These are phyloP conservation scores for Oehlia diaphana DNA, from an alignment of 192 early-diverging fungal species.

Conservation along the genomic window DNA sequence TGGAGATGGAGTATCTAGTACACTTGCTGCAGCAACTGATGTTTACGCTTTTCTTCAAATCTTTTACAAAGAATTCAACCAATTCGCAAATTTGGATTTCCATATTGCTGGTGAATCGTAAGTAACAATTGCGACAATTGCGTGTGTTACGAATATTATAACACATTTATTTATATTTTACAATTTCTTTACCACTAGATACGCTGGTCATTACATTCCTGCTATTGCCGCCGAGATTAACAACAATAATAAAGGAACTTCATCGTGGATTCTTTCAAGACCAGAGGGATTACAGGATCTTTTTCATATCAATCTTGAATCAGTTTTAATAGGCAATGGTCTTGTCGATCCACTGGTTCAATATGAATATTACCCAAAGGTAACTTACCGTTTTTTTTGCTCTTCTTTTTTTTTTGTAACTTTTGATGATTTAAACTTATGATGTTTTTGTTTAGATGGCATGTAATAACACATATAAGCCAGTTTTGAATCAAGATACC, in stretches of 20 bases:
- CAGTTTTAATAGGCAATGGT: slow-evolving; percentile 90
- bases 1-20: slow-evolving; percentile 69
- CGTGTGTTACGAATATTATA: slow-evolving; percentile 27
- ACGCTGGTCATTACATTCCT: slow-evolving; percentile 94
- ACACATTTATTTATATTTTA: neutral
- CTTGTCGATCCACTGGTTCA: slow-evolving; percentile 86
- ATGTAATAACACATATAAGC: slow-evolving; percentile 71
- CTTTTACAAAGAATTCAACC: slow-evolving; percentile 82
- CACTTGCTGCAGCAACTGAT: slow-evolving; percentile 77
- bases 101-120: slow-evolving; percentile 85
- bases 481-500: slow-evolving; percentile 70
- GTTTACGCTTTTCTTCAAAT: slow-evolving; percentile 93
- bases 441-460: slow-evolving; percentile 43
- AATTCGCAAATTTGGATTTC: slow-evolving; percentile 78
- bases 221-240: slow-evolving; percentile 83
- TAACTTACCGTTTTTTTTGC: neutral
- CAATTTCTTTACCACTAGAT: slow-evolving; percentile 31
- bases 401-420: neutral
- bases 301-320: slow-evolving; percentile 64
- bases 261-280: slow-evolving; percentile 34
- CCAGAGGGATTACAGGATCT: slow-evolving; percentile 29
- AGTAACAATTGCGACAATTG: slow-evolving; percentile 33
- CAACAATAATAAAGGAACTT: slow-evolving; percentile 66
- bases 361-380: slow-evolving; percentile 81
- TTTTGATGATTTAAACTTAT: neutral